Base-by-base conservation (phyloP, 805 yeast genomes). In the Metschnikowia picachoensis region DNA sequence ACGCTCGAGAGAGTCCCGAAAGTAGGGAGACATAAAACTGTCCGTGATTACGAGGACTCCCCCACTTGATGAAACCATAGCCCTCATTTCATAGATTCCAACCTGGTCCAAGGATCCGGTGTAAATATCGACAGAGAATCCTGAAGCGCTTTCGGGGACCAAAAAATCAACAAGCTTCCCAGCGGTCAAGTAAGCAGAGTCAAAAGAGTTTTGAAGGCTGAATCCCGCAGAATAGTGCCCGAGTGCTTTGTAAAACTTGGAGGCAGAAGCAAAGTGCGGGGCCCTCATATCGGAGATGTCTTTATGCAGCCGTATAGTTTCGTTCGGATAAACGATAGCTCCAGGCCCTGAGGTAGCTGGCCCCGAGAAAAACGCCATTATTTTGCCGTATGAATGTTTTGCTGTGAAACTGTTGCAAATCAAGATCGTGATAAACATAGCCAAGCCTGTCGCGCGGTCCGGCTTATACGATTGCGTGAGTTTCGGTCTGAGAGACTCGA, bases 81-180 rank as follows among this genome's bases (percentile, higher is more conserved):
- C 41, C 43, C 61, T 67, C 76, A 72, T 70, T 47, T 73, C 78
- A 48, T 67, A 70, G 10, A 70, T 39, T 1, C 78, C 78, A 1
- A 63, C 66, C 50, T 73, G 77, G 44, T 73, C 76, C 14, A 64
- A 53, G 1, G 73, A 66, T 1, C 70, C 74, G 1, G 65, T 49
- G 48, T 62, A 71, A 5, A 73, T 41, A 43, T 70, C 65, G 27
- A 62, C 48, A 2, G 62, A 42, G 65, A 68, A 66, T 30, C 50
- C 49, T 2, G 70, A 60, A n/a, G 45, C 10, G 12, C 44, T 49
- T 9, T 46, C 48, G 13, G 39, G 37, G 13, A 47, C 47, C 25
- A 55, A 46, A 43, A 51, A 60, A 30, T 61, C 60, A 2, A 66
- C 59, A 14, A 65, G 50, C 39, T 61, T 66, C 11, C 49, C 53